phyloP scores from a whole-genome alignment of 2,329 filamentous ascomycete species.

The Neocucurbitaria cava region DNA sequence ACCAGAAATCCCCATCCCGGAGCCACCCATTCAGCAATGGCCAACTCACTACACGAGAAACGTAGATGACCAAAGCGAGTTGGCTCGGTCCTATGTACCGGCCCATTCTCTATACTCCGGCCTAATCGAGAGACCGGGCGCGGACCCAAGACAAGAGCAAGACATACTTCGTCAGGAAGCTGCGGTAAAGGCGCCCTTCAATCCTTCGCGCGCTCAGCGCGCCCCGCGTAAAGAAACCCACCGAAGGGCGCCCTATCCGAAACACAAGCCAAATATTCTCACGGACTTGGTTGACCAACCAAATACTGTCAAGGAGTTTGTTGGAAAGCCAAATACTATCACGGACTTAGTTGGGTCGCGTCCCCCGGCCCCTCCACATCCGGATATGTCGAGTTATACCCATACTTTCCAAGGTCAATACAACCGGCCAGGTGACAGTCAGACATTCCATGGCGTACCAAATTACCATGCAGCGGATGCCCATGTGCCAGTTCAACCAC shows the following conservation, averaged over 20 bases:
- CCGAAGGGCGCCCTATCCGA: neutral
- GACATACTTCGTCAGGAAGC: slow-evolving; percentile 4
- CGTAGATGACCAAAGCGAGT: neutral
- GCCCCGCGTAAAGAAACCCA: neutral
- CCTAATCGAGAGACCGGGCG: neutral
- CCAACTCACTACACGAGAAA: slow-evolving; percentile 12
- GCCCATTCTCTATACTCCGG: neutral
- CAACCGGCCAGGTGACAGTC: too few relatives aligned
- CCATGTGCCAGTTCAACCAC: neutral
- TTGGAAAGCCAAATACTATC: neutral
- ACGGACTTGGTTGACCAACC: neutral
- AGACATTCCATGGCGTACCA: neutral
- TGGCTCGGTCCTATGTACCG: neutral
- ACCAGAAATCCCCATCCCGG: neutral
- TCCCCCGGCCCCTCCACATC: neutral
- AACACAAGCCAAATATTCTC: neutral
- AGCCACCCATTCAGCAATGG: slow-evolving; percentile 21
- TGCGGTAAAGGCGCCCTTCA: neutral
- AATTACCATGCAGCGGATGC: neutral
- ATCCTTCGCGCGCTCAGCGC: neutral
- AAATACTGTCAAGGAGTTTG: neutral
- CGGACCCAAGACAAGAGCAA: slow-evolving; percentile 7
- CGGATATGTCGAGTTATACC: neutral
- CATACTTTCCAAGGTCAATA: neutral
- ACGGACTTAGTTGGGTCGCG: neutral